A percentile compares a stretch with the other conserved stretches of the same genome.
Conservation (phyloP, 441 rosid species). For the Erodium trifolium region DNA sequence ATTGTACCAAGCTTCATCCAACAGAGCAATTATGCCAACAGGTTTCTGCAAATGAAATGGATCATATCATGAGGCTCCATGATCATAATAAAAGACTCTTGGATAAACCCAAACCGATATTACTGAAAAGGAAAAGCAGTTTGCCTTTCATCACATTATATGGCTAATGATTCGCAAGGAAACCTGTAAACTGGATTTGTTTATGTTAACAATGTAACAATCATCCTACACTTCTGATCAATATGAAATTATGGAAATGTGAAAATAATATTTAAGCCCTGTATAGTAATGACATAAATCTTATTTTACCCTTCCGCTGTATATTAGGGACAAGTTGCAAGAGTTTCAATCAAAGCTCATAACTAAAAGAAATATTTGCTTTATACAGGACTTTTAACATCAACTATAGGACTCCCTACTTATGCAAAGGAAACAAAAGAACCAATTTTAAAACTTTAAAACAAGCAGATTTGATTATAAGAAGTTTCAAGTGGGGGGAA, state of each 20-base stretch:
- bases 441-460: not conserved
- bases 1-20: constrained; percentile 95
- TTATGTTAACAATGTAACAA: not conserved
- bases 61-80: constrained; percentile 4
- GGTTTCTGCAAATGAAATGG: constrained; percentile 61
- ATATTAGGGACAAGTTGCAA: not conserved
- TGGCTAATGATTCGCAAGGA: not conserved
- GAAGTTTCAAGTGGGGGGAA: no score
- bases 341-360: not conserved
- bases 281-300: not conserved
- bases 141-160: not conserved
- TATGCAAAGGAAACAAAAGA: not conserved
- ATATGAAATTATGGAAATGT: not conserved
- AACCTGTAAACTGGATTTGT: not conserved
- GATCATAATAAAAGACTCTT: not conserved
- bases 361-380: not conserved
- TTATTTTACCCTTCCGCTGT: not conserved
- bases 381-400: not conserved
- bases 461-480: not conserved
- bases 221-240: not conserved
- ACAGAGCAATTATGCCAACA: constrained; percentile 96
- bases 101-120: not conserved
- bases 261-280: not conserved
- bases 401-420: not conserved
- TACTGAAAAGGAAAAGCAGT: not conserved